phyloP scores from a whole-genome alignment of 1,284 basidiomycete species.

The Ustilago hordei region DNA sequence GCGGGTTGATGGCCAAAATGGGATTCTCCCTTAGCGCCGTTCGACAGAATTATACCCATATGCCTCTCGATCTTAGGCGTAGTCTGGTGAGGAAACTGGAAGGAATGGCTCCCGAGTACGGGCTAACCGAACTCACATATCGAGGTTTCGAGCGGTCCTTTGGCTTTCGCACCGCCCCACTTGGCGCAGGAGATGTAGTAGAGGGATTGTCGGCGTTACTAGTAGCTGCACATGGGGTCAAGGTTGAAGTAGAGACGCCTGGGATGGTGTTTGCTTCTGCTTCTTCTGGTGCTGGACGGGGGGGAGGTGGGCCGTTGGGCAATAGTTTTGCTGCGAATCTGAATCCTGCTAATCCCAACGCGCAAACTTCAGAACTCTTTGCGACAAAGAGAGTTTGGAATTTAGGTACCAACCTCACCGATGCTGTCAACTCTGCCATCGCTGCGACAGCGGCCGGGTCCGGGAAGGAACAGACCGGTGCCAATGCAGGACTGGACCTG shows the following conservation, averaged over 20 bases:
- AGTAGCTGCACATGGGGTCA: conserved; percentile 88
- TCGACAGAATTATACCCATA: conserved; percentile 91
- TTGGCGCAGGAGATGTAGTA: conserved; percentile 92
- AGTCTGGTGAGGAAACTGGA: conserved; percentile 85
- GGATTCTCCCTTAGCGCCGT: conserved; percentile 94
- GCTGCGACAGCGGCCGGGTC: background rate
- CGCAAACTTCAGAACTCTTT: conserved; percentile 50
- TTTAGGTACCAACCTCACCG: conserved; percentile 37
- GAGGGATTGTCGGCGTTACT: conserved; percentile 89
- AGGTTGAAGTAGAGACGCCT: conserved; percentile 79
- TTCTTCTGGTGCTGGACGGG: conserved; percentile 4
- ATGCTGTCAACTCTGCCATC: conserved; percentile 13
- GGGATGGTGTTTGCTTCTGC: conserved; percentile 53
- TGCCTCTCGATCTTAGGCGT: conserved; percentile 93
- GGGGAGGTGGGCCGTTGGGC: conserved; percentile 8
- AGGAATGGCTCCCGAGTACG: conserved; percentile 93
- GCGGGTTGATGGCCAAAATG: conserved; percentile 97
- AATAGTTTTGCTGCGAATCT: conserved; percentile 33
- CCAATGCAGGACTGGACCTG: conserved; percentile 86
- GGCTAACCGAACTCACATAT: conserved; percentile 92
- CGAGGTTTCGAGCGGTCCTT: conserved; percentile 91
- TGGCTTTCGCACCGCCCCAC: conserved; percentile 85
- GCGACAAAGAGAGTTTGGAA: conserved; percentile 55
- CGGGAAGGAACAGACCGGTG: conserved; percentile 67
- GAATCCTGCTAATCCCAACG: conserved; percentile 22